phyloP scores from a whole-genome alignment of 441 rosid species.

The Oxalis stricta region DNA sequence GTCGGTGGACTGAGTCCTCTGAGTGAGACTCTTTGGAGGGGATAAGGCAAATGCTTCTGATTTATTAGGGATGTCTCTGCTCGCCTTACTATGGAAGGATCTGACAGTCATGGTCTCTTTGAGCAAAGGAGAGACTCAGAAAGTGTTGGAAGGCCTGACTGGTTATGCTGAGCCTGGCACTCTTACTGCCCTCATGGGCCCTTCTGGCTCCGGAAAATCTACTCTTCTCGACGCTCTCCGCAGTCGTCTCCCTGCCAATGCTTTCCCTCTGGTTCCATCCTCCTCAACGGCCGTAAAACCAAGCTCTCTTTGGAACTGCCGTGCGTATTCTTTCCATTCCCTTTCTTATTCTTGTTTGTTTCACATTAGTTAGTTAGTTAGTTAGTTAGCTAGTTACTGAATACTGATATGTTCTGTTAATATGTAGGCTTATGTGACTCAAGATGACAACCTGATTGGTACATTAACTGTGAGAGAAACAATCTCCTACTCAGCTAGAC shows the following conservation, averaged over 20 bases:
- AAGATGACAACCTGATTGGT: constrained; percentile 93
- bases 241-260: constrained; percentile 82
- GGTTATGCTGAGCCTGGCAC: constrained; percentile 90
- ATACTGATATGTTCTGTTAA: neutral
- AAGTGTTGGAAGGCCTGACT: constrained; percentile 71
- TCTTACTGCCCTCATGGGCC: constrained; percentile 89
- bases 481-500: constrained; percentile 68
- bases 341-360: neutral
- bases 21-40: constrained; percentile 79
- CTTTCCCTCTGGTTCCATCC: constrained; percentile 85
- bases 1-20: constrained; percentile 68
- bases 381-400: neutral
- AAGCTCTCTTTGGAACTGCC: constrained; percentile 96
- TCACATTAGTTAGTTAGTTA: neutral
- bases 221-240: constrained; percentile 87
- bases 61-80: constrained; percentile 74
- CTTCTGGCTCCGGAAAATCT: constrained; percentile 95
- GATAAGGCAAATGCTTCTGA: constrained; percentile 46
- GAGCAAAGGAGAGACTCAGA: constrained; percentile 66
- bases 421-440: constrained; percentile 81
- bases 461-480: constrained; percentile 94
- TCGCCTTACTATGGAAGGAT: constrained; percentile 84
- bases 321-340: constrained; percentile 27
- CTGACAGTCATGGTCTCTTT: constrained; percentile 76
- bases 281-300: constrained; percentile 82